Base-by-base conservation (phyloP, 2,329 filamentous ascomycete species). In the Neopestalotiopsis rosae region DNA sequence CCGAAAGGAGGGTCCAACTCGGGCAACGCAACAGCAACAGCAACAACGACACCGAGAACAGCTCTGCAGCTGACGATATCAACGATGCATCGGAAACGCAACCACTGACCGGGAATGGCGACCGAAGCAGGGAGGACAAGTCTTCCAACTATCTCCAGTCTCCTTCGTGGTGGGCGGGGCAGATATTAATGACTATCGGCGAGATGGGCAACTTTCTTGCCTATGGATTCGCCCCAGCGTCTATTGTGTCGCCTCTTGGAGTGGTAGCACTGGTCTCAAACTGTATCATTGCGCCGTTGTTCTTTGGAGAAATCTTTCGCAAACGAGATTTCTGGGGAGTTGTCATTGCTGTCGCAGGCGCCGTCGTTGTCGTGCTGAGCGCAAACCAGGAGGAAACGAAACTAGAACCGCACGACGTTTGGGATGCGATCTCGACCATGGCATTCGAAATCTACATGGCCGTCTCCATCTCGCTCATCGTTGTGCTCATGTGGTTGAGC, bases 231-330 rank as follows among this genome's bases (percentile, higher is more conserved):
- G 96, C 96, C 38, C 96, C 96, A 3, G 96, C 96, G 7, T 98
- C 96, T 14, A 98, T 99, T 75, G 96, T 99, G 57, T 98, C 95
- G 42, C 96, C 96, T 0, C 86, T 99, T 5, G 96, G 96, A 10
- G 96, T 99, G n/a, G 96, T 99, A 13, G 96, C 96, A 2, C 85
- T 99, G 71, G 91, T 99, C 61, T 97, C 95, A 59, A 99, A 99
- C 81, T 99, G 96, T 80, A 89, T 99, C 70, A 97, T 99, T 78
- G 96, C 96, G 2, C 96, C 96, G 0, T 90, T 96, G 71, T 91
- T 99, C 85, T 91, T 99, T 73, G 95, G 97, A 77, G 96, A 99
- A 82, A 87, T 86, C 65, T 98, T 99, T 76, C 91, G 96, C 42
- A 87, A 86, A 74, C 89, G 94, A 65, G 96, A 99, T 80, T 92